Evolutionary conservation across 2,329 filamentous ascomycete species (phyloP), one percentile per base, ranked within the genome.

Genomic region (Cordyceps javanica): DNA sequence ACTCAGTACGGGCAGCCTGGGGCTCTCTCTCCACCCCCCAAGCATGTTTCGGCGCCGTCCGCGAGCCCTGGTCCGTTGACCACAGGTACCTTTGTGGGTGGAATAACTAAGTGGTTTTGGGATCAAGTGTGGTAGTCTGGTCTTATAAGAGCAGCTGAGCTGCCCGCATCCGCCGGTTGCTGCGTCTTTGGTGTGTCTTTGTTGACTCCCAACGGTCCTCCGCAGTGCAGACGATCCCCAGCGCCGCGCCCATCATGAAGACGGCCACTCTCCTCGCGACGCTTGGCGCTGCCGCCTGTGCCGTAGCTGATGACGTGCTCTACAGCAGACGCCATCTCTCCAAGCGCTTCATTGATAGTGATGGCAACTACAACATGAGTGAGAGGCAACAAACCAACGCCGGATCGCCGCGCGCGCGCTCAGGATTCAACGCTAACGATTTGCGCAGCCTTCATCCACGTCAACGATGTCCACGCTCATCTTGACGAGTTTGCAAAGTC

Each of bases 401-500:
- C 16, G 9, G 34, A 11, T 28, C 4, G 5, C 19, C n/a, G 11
- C 6, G 11, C 34, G 13, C n/a, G n/a, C 9, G 6, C 8, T 21
- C 38, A 10, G 26, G 16, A 34, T 5, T 23, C 21, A 32, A 3
- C 25, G 14, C 39, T 57, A 52, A 28, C 25, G n/a, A 46, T 6
- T 8, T 26, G 9, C 7, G 5, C 56, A 76, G 74, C 83, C 7
- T 86, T 87, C 72, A 87, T 86, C 71, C 85, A 88, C 68, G 77
- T 88, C 74, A 88, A 88, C 65, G 85, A 88, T 66, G 82, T 88
- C 14, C 85, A 88, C 67, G 79, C 85, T 14, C 85, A 88, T 66
- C 73, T 88, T 19, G 84, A 87, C 66, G 71, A 87, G 68, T 88
- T 82, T 69, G 74, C 78, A 28, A 77, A 78, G 14, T 82, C 81